Percentiles rank a stretch among this genome's conserved stretches.
Conservation (phyloP, 805 yeast genomes). For the Myxozyma monticola region DNA sequence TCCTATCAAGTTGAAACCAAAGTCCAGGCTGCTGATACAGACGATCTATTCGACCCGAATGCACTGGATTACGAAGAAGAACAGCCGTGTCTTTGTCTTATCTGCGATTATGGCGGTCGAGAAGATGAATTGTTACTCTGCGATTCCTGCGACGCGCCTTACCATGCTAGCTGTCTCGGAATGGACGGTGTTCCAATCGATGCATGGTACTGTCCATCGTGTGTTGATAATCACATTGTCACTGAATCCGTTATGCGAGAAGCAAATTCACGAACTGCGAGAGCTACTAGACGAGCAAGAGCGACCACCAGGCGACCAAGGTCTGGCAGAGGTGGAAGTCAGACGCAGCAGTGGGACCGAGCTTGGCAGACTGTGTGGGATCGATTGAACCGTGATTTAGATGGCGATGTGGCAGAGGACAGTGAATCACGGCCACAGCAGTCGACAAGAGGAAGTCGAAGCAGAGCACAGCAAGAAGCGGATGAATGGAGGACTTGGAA, state of each 20-base stretch:
- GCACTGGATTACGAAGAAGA: slow-evolving; percentile 10
- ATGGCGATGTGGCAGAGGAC: not conserved
- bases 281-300: not conserved
- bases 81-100: slow-evolving; percentile 31
- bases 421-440: not conserved
- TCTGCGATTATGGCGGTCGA: slow-evolving; percentile 36
- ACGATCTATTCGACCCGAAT: slow-evolving; percentile 10
- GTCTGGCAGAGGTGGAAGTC: too few relatives aligned
- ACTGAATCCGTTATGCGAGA: slow-evolving; percentile 19
- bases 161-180: slow-evolving; percentile 38
- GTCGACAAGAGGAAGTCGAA: not conserved
- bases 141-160: slow-evolving; percentile 38
- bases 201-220: slow-evolving; percentile 40
- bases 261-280: slow-evolving; percentile 12
- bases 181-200: slow-evolving; percentile 36
- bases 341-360: slow-evolving; percentile 28
- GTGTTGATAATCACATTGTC: slow-evolving; percentile 32
- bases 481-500: slow-evolving; percentile 20
- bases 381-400: slow-evolving; percentile 23
- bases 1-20: slow-evolving; percentile 21
- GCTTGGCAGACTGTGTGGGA: slow-evolving; percentile 31
- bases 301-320: not conserved
- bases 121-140: slow-evolving; percentile 37
- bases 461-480: slow-evolving; percentile 11
- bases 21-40: slow-evolving; percentile 23